Evolutionary conservation across 352 stramenopile genomes (phyloP), one percentile per base, ranked within the genome.

Genomic region (Phytophthora brassicae): DNA sequence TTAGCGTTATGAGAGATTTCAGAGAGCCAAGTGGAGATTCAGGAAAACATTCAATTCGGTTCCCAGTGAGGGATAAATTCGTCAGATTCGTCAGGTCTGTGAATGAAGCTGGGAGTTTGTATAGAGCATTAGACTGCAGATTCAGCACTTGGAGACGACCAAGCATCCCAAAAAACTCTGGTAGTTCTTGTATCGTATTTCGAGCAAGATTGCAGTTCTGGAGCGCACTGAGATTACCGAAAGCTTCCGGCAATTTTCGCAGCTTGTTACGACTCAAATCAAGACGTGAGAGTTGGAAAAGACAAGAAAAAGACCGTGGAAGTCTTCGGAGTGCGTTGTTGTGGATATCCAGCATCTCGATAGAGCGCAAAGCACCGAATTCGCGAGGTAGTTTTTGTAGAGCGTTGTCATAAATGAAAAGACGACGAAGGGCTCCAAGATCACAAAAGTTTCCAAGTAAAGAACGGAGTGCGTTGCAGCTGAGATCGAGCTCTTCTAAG

Each of bases 371-470:
- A 1, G 77, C 78, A 2, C 79, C 79, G 9, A 88, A 75, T 29
- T 84, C 72, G 0, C 38, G 56, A 12, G 75, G 75, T 9, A 82
- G 31, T 11, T 42, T 45, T 9, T 64, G 52, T 6, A 84, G 56
- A 26, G 71, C 60, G 23, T 84, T 84, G 20, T 36, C 54, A 17
- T 82, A 63, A 2, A 79, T 23, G 61, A 71, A 84, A 20, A 88
- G 60, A 4, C 64, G 54, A n/a, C 66, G 52, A 14, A 88, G 61
- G 8, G 71, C 41, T 3, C 44, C 33, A 17, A 88, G 45, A 39
- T 84, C 59, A 46, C 75, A 86, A 24, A 88, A 84, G 38, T 83
- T 88, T 13, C 77, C 79, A 2, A 84, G 33, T 2, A 88, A 63
- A 0, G 64, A 69, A 14, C 74, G 61, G 3, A 88, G 22, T 17